Conservation (phyloP, 805 yeast species). For the Ogataea naganishii region DNA sequence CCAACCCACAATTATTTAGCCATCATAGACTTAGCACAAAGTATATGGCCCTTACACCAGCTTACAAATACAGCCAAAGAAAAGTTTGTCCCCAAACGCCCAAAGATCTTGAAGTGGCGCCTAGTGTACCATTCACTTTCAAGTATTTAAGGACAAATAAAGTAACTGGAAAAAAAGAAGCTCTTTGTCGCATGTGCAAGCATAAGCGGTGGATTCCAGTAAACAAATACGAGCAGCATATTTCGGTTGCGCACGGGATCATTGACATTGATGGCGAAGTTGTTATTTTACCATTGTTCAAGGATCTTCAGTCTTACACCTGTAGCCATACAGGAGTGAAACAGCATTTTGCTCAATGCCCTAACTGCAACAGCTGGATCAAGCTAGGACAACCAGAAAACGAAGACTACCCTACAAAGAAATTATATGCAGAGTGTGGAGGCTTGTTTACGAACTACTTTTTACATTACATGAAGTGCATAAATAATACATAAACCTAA, state of each 20-base stretch:
- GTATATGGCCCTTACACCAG: constrained; percentile 2
- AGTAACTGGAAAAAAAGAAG: constrained; percentile 1
- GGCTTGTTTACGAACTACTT: constrained; percentile 17
- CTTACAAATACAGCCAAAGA: constrained; percentile 1
- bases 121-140: constrained; percentile 6
- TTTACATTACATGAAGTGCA: constrained; percentile 12
- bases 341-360: constrained; percentile 15
- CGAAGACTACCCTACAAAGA: background rate
- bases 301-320: constrained; percentile 3
- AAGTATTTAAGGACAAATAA: constrained; percentile 6
- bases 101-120: constrained; percentile 3
- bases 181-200: constrained; percentile 14
- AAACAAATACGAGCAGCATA: constrained; percentile 8
- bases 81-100: constrained; percentile 12
- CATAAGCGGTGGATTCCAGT: constrained; percentile 12
- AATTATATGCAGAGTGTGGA: constrained; percentile 1
- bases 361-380: constrained; percentile 15
- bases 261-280: constrained; percentile 2
- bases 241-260: constrained; percentile 17
- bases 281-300: background rate
- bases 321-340: constrained; percentile 9
- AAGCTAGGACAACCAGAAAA: constrained; percentile 11
- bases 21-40: constrained; percentile 6
- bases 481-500: background rate
- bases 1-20: constrained; percentile 13